Evolutionary conservation across 1,139 yeast genomes (phyloP), one percentile per base, ranked within the genome.

Genomic region (Neolecta irregularis): DNA sequence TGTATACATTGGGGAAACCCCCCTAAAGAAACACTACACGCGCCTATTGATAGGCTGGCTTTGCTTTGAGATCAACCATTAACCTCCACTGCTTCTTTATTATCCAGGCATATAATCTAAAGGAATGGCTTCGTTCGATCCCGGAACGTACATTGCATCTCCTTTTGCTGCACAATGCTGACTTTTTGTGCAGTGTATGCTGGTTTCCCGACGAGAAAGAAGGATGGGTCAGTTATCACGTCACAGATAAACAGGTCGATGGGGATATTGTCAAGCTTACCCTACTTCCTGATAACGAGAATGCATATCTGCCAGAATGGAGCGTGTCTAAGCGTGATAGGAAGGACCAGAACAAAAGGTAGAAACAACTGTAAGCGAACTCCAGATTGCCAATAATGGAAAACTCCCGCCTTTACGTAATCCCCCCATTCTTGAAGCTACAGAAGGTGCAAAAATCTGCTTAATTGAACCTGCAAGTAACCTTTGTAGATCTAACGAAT

Each of bases 141-240:
- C n/a, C n/a, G n/a, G n/a, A n/a, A n/a, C n/a, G n/a, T n/a, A n/a
- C n/a, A n/a, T n/a, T n/a, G n/a, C n/a, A n/a, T n/a, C n/a, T 13
- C 2, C 24, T 17, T 13, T 18, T 34, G 17, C 7, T 22, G 11
- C 12, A 26, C 3, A 4, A n/a, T n/a, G n/a, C n/a, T n/a, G n/a
- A n/a, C n/a, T n/a, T n/a, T n/a, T 30, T 18, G 31, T 32, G 5
- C 36, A 57, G 61, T 55, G 85, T 93, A 50, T 85, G 96, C 61
- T 88, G 98, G 98, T 74, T 78, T 49, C 94, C 92, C 23, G 91
- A 80, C 56, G 81, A 75, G 43, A 65, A 67, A 39, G 69, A 71
- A 48, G 98, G 96, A 24, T 88, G 96, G 94, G 64, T 83, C 30
- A 93, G 94, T 30, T 91, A 83, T 34, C 77, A 74, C 42, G 81